A percentile compares a stretch with the other conserved stretches of the same genome.
phyloP scores from a whole-genome alignment of 208 protist species.

The Vickermania spadyakhi region DNA sequence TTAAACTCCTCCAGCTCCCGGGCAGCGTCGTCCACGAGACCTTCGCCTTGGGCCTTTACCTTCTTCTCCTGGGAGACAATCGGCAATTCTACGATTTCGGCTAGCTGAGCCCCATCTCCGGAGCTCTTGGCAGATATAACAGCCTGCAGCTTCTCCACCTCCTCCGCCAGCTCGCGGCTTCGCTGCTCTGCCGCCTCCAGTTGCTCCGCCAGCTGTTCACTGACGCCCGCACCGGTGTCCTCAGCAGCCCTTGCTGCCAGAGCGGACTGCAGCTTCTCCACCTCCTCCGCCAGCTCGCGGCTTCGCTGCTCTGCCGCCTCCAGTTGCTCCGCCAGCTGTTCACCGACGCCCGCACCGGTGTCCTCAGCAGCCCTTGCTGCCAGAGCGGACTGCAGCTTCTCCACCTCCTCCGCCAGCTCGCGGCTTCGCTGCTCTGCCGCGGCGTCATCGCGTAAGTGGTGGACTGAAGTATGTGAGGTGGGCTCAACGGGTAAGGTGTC shows the following conservation, averaged over 20 bases:
- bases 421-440: too few relatives aligned
- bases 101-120: too few relatives aligned
- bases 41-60: not conserved
- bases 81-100: too few relatives aligned
- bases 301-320: not conserved
- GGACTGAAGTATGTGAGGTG: too few relatives aligned
- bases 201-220: not conserved
- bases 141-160: too few relatives aligned
- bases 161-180: not conserved
- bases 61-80: not conserved
- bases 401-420: not conserved
- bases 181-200: not conserved
- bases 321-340: constrained; percentile 1
- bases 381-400: not conserved
- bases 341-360: not conserved
- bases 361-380: not conserved
- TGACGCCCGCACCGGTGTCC: too few relatives aligned
- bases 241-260: too few relatives aligned
- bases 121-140: too few relatives aligned
- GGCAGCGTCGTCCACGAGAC: not conserved
- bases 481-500: too few relatives aligned
- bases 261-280: too few relatives aligned
- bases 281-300: not conserved
- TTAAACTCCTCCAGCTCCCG: not conserved
- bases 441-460: too few relatives aligned